Evolutionary conservation across 345 rosid species (phyloP), one percentile per base, ranked within the genome.

Genomic region (Moricandia moricandioides): DNA sequence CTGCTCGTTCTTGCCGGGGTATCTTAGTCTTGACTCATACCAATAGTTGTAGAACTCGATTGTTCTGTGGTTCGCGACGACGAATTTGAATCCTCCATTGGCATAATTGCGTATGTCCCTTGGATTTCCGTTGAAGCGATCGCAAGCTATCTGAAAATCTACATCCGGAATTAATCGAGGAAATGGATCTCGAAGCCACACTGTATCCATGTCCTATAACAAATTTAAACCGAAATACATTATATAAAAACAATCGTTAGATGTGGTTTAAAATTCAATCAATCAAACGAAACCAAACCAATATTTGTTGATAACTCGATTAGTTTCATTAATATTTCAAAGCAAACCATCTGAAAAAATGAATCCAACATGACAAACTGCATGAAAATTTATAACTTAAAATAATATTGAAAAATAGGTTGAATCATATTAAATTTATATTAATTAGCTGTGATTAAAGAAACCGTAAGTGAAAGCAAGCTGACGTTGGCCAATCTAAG

Each of bases 61-160:
- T 21, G 24, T 21, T 21, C 24, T 21, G 4, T 17, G n/a, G 65
- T 84, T 91, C 3, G 97, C 82, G 63, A 51, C 83, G 0, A 80
- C 93, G 26, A 67, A 85, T 40, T 45, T 85, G 68, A 91, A 91
- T 21, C 97, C 95, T 2, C 92, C 95, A 10, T 91, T 88, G 0
- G 87, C 88, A 0, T 0, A 0, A 58, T 89, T 91, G 0, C 45
- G 65, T 17, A 21, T 55, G 45, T 78, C 73, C 7, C 45, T 66
- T 0, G 85, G 51, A 14, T 81, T 70, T 21, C 90, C 90, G 0
- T 1, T 0, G 51, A 79, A 89, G 27, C 2, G 0, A 35, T 91
- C 97, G 24, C 97, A 86, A 2, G 97, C 89, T 10, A 91, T 89
- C 67, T 91, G 97, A 64, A 91, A 91, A 73, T 91, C 97, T 13